Percentiles rank a stretch among this genome's conserved stretches.
Conservation (phyloP, 2,329 filamentous ascomycete species). For the Pyricularia grisea region DNA sequence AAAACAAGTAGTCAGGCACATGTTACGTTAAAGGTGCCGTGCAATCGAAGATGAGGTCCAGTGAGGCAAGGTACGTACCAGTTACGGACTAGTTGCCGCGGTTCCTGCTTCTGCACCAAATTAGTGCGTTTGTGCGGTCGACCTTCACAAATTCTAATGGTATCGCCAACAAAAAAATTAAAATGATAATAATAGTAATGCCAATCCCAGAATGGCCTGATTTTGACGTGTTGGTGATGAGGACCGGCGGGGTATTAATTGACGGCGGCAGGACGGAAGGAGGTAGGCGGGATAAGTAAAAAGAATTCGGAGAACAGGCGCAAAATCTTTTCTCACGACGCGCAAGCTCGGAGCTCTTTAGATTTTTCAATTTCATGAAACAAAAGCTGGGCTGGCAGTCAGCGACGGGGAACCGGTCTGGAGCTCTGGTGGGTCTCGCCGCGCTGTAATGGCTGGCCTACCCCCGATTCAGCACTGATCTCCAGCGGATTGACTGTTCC, state of each 20-base stretch:
- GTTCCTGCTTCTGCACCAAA: not conserved
- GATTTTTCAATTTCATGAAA: not conserved
- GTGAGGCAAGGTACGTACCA: not conserved
- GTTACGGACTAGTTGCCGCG: not conserved
- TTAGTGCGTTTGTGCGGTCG: not conserved
- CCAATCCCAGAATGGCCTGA: not conserved
- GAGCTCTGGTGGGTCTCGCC: not conserved
- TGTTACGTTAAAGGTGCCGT: not conserved
- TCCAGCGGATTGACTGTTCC: not conserved
- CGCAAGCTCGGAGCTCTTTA: not conserved
- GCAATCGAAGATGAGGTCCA: not conserved
- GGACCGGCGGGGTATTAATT: not conserved
- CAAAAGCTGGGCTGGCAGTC: too few relatives aligned
- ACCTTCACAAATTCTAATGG: not conserved
- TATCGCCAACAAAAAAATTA: not conserved
- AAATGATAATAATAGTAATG: not conserved
- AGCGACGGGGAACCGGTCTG: not conserved
- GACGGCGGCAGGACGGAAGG: not conserved
- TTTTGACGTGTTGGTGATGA: not conserved
- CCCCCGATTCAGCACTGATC: not conserved
- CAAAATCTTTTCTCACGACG: not conserved
- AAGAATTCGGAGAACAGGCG: not conserved
- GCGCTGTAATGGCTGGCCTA: not conserved
- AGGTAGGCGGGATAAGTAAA: not conserved
- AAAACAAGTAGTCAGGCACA: not conserved